phyloP scores from a whole-genome alignment of 2,329 filamentous ascomycete genomes.

The Diaporthe sp. region DNA sequence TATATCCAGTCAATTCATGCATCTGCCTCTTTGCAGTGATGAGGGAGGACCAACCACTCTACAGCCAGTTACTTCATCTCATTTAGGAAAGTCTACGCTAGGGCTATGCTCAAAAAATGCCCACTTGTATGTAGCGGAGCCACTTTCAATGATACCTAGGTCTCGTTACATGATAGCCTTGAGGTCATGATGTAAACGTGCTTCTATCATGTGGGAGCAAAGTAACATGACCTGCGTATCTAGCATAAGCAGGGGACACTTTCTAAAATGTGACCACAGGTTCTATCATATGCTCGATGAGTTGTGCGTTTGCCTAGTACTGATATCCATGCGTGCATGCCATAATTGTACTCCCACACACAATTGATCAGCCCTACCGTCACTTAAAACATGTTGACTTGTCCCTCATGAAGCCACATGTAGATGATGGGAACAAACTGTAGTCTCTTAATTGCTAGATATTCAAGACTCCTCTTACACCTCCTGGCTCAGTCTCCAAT shows the following conservation, averaged over 20 bases:
- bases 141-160: conserved; percentile 7
- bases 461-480: conserved; percentile 37
- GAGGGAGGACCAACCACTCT: background rate
- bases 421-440: background rate
- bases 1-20: too few relatives aligned
- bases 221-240: too few relatives aligned
- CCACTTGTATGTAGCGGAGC: background rate
- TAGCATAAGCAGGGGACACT: background rate
- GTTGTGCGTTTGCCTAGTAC: background rate
- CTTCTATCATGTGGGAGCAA: background rate
- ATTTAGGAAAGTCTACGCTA: background rate
- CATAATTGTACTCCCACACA: too few relatives aligned
- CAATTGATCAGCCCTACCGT: too few relatives aligned
- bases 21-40: background rate
- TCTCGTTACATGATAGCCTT: background rate
- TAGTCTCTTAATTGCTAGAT: background rate
- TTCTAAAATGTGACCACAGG: background rate
- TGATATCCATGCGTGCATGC: background rate
- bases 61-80: background rate
- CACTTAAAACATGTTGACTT: background rate
- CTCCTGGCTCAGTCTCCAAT: background rate
- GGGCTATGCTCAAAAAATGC: background rate
- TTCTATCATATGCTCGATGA: background rate
- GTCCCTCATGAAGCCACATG: background rate
- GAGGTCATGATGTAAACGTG: too few relatives aligned